Conservation (phyloP, 2,329 filamentous ascomycete species). For the Penicillium sp. region DNA sequence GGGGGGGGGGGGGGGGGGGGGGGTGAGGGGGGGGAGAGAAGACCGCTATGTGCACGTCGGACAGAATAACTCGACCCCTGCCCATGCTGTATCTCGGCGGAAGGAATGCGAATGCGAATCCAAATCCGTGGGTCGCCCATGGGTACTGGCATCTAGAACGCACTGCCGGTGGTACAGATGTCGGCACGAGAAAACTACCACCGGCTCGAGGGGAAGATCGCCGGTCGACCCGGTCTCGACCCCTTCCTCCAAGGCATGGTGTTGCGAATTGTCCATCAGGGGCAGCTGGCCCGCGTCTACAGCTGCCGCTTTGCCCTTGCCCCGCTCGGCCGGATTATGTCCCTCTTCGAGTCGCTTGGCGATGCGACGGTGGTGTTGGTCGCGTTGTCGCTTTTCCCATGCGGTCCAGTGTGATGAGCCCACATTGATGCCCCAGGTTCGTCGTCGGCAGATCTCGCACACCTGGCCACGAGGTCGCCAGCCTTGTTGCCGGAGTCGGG, state of each 20-base stretch:
- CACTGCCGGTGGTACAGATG: conserved; percentile 50
- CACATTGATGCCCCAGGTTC: conserved; percentile 86
- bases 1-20: background rate
- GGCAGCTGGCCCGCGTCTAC: conserved; percentile 18
- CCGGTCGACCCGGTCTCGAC: background rate
- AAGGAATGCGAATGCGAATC: conserved; percentile 12
- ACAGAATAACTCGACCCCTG: conserved; percentile 32
- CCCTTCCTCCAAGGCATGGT: conserved; percentile 6
- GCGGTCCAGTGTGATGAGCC: conserved; percentile 73
- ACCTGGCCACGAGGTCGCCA: conserved; percentile 85
- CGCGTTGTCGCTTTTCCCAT: conserved; percentile 64
- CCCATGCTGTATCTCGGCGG: conserved; percentile 24
- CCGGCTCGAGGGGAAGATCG: conserved; percentile 21
- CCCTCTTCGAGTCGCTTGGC: conserved; percentile 29
- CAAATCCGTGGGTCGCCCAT: conserved; percentile 12
- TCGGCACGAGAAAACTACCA: conserved; percentile 49
- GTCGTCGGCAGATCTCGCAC: conserved; percentile 79
- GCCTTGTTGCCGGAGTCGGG: conserved; percentile 72
- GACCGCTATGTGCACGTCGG: conserved; percentile 37
- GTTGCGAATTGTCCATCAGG: conserved; percentile 8
- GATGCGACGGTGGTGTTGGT: conserved; percentile 31
- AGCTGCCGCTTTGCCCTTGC: conserved; percentile 42
- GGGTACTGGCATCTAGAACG: conserved; percentile 31
- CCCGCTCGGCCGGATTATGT: conserved; percentile 30
- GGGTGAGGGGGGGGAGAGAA: too few species aligned